Evolutionary conservation across 139 green algal genomes (phyloP).

Genomic region (Penium margaritaceum): DNA sequence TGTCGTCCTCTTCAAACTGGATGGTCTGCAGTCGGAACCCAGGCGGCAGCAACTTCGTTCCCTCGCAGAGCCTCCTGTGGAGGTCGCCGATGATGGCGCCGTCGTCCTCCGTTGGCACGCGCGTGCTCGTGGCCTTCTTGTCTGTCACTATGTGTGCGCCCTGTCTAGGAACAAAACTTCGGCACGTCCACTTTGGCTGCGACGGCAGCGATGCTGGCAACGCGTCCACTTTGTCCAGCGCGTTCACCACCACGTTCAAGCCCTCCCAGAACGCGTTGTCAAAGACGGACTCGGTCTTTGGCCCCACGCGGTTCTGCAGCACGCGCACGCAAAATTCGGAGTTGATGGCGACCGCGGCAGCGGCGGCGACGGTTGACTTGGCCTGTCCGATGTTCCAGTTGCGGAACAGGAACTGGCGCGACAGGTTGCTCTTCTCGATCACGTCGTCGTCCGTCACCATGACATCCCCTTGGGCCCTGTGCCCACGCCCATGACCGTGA

Average conservation of each 20-base stretch:
- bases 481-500: conserved; percentile 88
- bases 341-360: conserved; percentile 77
- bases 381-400: conserved; percentile 87
- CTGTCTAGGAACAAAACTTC: conserved; percentile 58
- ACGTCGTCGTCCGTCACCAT: conserved; percentile 93
- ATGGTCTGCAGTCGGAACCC: conserved; percentile 66
- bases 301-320: conserved; percentile 90
- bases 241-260: conserved; percentile 88
- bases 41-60: conserved; percentile 46
- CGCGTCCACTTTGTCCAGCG: conserved; percentile 94
- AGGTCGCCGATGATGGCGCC: conserved; percentile 66
- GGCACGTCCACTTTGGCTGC: conserved; percentile 62
- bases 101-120: conserved; percentile 53
- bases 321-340: conserved; percentile 56
- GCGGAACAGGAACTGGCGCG: conserved; percentile 92
- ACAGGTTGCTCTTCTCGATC: conserved; percentile 96
- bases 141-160: conserved; percentile 97
- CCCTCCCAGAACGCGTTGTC: conserved; percentile 86
- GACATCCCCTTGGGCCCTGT: conserved; percentile 49
- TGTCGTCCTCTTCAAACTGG: conserved; percentile 82
- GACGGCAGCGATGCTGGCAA: conserved; percentile 48
- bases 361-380: conserved; percentile 72
- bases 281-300: conserved; percentile 86
- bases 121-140: conserved; percentile 66
- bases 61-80: conserved; percentile 49